Conservation (phyloP, 306 rosid genomes). For the Morella rubra region DNA sequence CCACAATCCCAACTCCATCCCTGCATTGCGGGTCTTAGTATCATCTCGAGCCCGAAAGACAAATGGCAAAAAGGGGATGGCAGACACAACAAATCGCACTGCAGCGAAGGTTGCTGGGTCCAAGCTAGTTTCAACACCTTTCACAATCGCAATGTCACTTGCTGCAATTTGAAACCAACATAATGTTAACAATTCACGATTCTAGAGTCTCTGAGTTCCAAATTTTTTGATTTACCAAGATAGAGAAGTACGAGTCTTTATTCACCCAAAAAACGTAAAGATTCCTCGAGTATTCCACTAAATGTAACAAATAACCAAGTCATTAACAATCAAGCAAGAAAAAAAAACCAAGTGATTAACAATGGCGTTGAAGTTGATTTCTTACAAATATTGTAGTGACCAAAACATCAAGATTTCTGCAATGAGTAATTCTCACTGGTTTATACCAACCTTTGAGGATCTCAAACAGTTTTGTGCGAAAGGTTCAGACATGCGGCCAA, state of each 20-base stretch:
- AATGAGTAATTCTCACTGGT: too few relatives aligned
- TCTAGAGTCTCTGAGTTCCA: background rate
- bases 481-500: too few relatives aligned
- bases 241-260: background rate
- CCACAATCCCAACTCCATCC: slow-evolving; percentile 82
- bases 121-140: slow-evolving; percentile 65
- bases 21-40: slow-evolving; percentile 53
- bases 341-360: too few relatives aligned
- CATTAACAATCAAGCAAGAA: too few relatives aligned
- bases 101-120: slow-evolving; percentile 70
- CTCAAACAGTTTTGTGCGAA: background rate
- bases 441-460: too few relatives aligned
- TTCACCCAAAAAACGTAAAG: too few relatives aligned
- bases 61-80: slow-evolving; percentile 67
- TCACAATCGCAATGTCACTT: slow-evolving; percentile 67
- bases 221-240: background rate
- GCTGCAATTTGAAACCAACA: slow-evolving; percentile 41
- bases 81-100: slow-evolving; percentile 61
- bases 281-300: too few relatives aligned
- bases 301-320: too few relatives aligned
- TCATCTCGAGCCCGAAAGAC: slow-evolving; percentile 45
- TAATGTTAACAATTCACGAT: background rate
- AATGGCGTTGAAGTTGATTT: too few relatives aligned
- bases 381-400: too few relatives aligned
- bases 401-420: too few relatives aligned